A percentile compares a stretch with the other conserved stretches of the same genome.
phyloP scores from a whole-genome alignment of 2,329 filamentous ascomycete species.

The Pyrenophora tritici-repentis region DNA sequence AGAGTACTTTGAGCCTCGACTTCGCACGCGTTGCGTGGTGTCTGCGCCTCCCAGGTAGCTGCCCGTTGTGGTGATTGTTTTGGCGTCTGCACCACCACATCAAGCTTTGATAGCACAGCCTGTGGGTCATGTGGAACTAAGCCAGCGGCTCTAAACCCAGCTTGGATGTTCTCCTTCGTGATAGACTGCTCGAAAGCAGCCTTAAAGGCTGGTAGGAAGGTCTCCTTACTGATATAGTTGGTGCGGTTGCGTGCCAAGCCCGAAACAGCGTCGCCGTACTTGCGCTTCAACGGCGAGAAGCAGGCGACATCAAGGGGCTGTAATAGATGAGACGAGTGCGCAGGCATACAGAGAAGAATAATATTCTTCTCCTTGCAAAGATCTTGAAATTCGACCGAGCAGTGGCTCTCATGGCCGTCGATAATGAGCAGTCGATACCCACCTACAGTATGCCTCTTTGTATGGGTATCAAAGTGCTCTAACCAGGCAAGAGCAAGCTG shows the following conservation, averaged over 20 bases:
- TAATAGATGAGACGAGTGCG: too few relatives aligned
- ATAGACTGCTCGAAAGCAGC: background rate
- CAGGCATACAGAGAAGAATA: constrained; percentile 21
- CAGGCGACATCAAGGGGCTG: background rate
- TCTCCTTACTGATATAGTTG: background rate
- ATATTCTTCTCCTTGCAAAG: constrained; percentile 30
- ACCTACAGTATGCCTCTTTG: constrained; percentile 32
- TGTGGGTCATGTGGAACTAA: constrained; percentile 40
- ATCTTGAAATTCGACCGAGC: constrained; percentile 43
- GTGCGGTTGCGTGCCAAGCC: background rate
- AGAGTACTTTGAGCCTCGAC: too few relatives aligned
- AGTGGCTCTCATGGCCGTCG: constrained; percentile 46
- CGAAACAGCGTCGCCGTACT: constrained; percentile 10
- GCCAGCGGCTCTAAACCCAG: constrained; percentile 40
- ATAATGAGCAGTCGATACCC: constrained; percentile 46
- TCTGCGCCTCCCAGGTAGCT: constrained; percentile 9
- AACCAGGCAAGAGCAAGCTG: too few relatives aligned
- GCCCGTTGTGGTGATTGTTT: constrained; percentile 5
- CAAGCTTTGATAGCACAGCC: constrained; percentile 45
- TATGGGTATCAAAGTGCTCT: constrained; percentile 45
- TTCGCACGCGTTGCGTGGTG: too few relatives aligned
- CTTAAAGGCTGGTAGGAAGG: background rate
- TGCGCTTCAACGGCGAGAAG: background rate
- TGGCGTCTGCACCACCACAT: constrained; percentile 22
- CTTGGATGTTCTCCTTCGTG: constrained; percentile 20